Conservation (phyloP, 2,329 filamentous ascomycete species). For the Setomelanomma holmii region DNA sequence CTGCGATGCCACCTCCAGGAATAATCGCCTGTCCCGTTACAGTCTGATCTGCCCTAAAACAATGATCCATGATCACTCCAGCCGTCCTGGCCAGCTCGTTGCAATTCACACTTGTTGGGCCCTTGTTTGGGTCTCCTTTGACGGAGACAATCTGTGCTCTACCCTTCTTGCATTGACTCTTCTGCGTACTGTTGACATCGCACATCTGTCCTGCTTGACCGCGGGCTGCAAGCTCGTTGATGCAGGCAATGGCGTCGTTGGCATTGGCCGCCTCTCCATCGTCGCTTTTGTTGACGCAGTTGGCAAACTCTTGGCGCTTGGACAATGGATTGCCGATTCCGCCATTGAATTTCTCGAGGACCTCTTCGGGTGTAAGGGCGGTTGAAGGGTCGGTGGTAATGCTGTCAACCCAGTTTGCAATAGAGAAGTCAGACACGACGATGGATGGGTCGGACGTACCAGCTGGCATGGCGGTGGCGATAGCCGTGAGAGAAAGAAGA, state of each 20-base stretch:
- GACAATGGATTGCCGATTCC: not conserved
- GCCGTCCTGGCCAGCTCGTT: slow-evolving; percentile 7
- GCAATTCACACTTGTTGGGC: slow-evolving; percentile 6
- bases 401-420: slow-evolving; percentile 8
- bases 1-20: slow-evolving; percentile 4
- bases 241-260: slow-evolving; percentile 1
- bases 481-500: slow-evolving; percentile 2
- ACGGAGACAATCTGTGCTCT: slow-evolving; percentile 4
- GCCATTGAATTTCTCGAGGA: slow-evolving; percentile 1
- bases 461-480: not conserved
- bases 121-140: not conserved
- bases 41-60: slow-evolving; percentile 9
- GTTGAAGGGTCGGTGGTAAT: slow-evolving; percentile 2
- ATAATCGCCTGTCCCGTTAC: slow-evolving; percentile 8
- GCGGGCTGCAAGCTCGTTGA: slow-evolving; percentile 1
- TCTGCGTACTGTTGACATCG: not conserved
- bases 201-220: not conserved
- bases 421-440: slow-evolving; percentile 9
- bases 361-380: slow-evolving; percentile 4
- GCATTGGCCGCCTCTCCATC: not conserved
- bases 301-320: slow-evolving; percentile 2
- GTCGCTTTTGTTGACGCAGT: not conserved
- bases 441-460: not conserved
- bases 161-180: not conserved
- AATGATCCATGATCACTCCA: slow-evolving; percentile 13